Percentiles rank a stretch among this genome's conserved stretches.
Conservation (phyloP, 164 flowering plant genomes). For the Sedum album region DNA sequence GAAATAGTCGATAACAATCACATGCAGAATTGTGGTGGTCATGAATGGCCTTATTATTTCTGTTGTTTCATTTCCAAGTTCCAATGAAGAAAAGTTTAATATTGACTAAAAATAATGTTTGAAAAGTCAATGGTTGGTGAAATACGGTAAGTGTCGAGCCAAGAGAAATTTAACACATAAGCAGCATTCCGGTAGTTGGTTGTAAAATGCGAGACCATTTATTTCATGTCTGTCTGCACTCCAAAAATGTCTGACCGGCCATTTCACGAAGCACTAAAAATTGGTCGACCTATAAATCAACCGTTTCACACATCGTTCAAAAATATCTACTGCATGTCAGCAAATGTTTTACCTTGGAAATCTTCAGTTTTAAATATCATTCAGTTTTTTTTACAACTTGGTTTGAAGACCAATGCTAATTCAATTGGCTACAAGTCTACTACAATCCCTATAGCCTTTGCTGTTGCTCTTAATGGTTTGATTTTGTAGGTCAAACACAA, state of each 20-base stretch:
- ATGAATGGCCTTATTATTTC: no score
- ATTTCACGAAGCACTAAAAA: neutral
- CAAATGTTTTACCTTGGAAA: no score
- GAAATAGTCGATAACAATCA: no score
- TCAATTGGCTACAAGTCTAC: no score
- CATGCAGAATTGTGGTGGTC: neutral
- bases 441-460: no score
- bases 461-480: neutral
- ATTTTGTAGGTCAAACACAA: no score
- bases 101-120: neutral
- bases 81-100: neutral
- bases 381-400: no score
- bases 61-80: neutral
- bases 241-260: neutral
- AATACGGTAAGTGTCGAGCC: neutral
- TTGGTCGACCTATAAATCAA: neutral
- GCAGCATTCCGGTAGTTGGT: neutral
- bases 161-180: neutral
- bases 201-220: neutral
- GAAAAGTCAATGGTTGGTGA: conserved; percentile 1
- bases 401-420: no score
- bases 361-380: no score
- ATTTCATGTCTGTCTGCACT: neutral
- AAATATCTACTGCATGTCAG: neutral
- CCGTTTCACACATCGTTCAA: neutral